These are phyloP conservation scores for Coemansia sp. DNA, from an alignment of 192 early-diverging fungal genomes.

Conservation along the genomic window DNA sequence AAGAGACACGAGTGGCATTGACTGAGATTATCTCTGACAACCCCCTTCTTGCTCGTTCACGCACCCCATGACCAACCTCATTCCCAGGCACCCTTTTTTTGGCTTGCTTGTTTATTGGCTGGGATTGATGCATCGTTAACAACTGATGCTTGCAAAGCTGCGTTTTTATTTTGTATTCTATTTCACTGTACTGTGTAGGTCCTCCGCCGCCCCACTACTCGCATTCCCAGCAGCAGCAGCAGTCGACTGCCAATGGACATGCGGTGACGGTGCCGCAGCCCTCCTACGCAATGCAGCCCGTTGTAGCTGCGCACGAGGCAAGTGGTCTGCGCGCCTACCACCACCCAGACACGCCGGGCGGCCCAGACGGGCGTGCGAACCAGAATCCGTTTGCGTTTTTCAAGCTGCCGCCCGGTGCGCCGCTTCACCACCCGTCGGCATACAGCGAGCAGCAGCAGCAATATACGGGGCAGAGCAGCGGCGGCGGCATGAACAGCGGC, in stretches of 20 bases:
- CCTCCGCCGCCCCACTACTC: not conserved
- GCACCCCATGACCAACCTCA: too few relatives aligned
- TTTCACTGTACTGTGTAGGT: not conserved
- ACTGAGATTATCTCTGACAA: too few relatives aligned
- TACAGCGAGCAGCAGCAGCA: constrained; percentile 10
- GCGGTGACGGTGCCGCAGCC: constrained; percentile 4
- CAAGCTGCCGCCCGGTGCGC: constrained; percentile 42
- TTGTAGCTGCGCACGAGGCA: constrained; percentile 6
- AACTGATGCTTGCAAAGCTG: too few relatives aligned
- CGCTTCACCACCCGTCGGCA: constrained; percentile 46
- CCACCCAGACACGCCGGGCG: constrained; percentile 51
- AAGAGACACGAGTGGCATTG: constrained; percentile 5
- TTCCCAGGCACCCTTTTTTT: too few relatives aligned
- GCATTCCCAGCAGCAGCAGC: constrained; percentile 18
- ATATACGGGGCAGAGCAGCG: not conserved
- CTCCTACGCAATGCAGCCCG: constrained; percentile 10
- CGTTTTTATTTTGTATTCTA: not conserved
- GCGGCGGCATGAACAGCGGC: not conserved
- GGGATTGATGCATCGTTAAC: too few relatives aligned
- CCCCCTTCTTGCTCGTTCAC: too few relatives aligned
- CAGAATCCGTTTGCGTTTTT: constrained; percentile 51
- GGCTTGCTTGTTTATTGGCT: too few relatives aligned
- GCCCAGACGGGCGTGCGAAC: constrained; percentile 19
- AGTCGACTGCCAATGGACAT: constrained; percentile 1
- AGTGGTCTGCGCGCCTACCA: constrained; percentile 34